Conservation (phyloP, 495 filamentous ascomycete genomes). For the Xylaria palmicola region DNA sequence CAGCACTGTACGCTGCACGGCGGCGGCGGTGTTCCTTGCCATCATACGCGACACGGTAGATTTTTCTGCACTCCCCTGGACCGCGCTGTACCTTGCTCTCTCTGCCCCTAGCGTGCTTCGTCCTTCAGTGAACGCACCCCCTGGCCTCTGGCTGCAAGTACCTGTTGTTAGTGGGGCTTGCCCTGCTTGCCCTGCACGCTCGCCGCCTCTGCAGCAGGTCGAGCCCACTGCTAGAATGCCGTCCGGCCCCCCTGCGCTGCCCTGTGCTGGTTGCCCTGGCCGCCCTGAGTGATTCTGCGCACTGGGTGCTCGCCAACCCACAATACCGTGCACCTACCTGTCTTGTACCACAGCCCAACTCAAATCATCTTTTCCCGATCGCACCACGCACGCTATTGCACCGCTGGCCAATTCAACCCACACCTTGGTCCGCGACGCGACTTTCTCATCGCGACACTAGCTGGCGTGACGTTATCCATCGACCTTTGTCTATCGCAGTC, state of each 20-base stretch:
- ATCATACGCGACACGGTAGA: constrained; percentile 14
- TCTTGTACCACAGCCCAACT: constrained; percentile 32
- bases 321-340: constrained; percentile 4
- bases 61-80: constrained; percentile 2
- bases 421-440: constrained; percentile 48
- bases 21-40: not conserved
- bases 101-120: constrained; percentile 4
- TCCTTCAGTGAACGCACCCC: constrained; percentile 3
- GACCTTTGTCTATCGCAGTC: constrained; percentile 25
- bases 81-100: not conserved
- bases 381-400: constrained; percentile 24
- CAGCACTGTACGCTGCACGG: not conserved
- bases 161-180: not conserved
- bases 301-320: constrained; percentile 11
- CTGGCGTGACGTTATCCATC: constrained; percentile 42
- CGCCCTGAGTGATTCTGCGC: constrained; percentile 3
- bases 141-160: not conserved
- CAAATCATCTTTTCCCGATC: constrained; percentile 32
- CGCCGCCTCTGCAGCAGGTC: not conserved
- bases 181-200: not conserved
- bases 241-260: not conserved
- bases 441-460: constrained; percentile 52
- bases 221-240: not conserved
- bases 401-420: constrained; percentile 20
- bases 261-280: constrained; percentile 1